phyloP scores from a whole-genome alignment of 106 monocot genomes.

The Chionographis japonica region DNA sequence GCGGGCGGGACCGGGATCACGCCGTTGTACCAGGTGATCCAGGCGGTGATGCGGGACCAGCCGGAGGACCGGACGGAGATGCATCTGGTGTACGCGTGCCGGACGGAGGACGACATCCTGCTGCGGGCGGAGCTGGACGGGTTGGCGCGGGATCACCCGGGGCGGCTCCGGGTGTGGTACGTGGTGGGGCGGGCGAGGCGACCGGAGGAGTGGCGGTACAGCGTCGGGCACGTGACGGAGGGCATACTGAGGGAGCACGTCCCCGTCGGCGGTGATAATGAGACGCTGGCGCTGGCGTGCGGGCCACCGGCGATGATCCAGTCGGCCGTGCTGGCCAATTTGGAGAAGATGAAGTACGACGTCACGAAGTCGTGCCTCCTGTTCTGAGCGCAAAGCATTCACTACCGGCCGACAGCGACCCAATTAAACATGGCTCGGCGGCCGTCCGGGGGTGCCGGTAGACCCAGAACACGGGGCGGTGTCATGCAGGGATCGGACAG shows the following conservation, averaged over 20 bases:
- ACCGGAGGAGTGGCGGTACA: slow-evolving; percentile 58
- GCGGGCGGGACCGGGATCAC: slow-evolving; percentile 97
- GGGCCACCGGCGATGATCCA: slow-evolving; percentile 83
- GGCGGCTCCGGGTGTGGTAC: slow-evolving; percentile 83
- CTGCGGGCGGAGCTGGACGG: slow-evolving; percentile 70
- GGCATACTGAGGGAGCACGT: slow-evolving; percentile 53
- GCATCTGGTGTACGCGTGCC: slow-evolving; percentile 78
- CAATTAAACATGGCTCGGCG: too few relatives aligned
- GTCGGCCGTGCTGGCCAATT: slow-evolving; percentile 47
- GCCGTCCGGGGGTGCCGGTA: too few relatives aligned
- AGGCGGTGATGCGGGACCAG: slow-evolving; percentile 65
- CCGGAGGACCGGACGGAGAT: slow-evolving; percentile 70
- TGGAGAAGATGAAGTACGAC: slow-evolving; percentile 75
- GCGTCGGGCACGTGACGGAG: slow-evolving; percentile 58
- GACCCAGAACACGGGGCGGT: too few relatives aligned
- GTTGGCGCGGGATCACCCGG: slow-evolving; percentile 41
- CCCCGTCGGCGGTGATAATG: slow-evolving; percentile 36
- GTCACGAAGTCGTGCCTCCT: slow-evolving; percentile 29
- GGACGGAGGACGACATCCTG: slow-evolving; percentile 79
- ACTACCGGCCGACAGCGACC: too few relatives aligned
- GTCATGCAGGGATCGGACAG: too few relatives aligned
- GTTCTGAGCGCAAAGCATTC: slow-evolving; percentile 35
- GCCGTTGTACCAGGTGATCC: slow-evolving; percentile 86
- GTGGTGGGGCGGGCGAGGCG: slow-evolving; percentile 42
- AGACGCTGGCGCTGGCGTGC: slow-evolving; percentile 61